phyloP scores from a whole-genome alignment of 2,329 filamentous ascomycete species.

The Trichoderma sp. region DNA sequence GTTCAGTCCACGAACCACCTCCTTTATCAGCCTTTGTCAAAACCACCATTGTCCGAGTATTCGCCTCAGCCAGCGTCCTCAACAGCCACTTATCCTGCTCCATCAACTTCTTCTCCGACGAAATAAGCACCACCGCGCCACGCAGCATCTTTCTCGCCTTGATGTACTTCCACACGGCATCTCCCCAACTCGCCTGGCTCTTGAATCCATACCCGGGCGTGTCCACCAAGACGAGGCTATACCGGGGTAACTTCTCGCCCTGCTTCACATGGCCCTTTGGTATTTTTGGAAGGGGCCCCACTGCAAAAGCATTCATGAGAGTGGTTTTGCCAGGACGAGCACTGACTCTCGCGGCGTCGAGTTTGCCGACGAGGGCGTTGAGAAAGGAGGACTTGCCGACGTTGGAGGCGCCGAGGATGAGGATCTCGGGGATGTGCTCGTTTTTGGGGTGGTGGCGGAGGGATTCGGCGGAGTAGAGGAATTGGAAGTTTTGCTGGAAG shows the following conservation, averaged over 20 bases:
- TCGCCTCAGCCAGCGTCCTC: conserved; percentile 49
- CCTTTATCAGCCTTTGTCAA: conserved; percentile 62
- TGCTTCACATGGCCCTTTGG: conserved; percentile 36
- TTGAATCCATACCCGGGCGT: conserved; percentile 56
- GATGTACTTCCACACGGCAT: conserved; percentile 57
- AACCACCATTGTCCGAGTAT: conserved; percentile 53
- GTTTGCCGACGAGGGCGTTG: conserved; percentile 70
- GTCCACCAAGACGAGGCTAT: conserved; percentile 55
- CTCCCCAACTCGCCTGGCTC: conserved; percentile 55
- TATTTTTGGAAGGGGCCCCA: conserved; percentile 49
- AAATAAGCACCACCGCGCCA: conserved; percentile 58
- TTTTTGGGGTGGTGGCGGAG: conserved; percentile 57
- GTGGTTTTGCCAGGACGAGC: conserved; percentile 56
- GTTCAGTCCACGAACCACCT: conserved; percentile 37
- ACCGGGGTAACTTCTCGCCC: conserved; percentile 48
- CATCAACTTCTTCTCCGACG: conserved; percentile 57
- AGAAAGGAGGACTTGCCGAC: conserved; percentile 89
- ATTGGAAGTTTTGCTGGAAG: conserved; percentile 40
- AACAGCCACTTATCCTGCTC: conserved; percentile 53
- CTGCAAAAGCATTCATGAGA: conserved; percentile 60
- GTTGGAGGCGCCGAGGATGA: conserved; percentile 84
- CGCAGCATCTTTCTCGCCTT: conserved; percentile 50
- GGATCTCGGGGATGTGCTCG: conserved; percentile 63
- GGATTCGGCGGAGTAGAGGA: conserved; percentile 56
- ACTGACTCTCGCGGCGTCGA: conserved; percentile 53